phyloP scores from a whole-genome alignment of 352 stramenopile genomes.

The Phytopythium cucurbitacearum region DNA sequence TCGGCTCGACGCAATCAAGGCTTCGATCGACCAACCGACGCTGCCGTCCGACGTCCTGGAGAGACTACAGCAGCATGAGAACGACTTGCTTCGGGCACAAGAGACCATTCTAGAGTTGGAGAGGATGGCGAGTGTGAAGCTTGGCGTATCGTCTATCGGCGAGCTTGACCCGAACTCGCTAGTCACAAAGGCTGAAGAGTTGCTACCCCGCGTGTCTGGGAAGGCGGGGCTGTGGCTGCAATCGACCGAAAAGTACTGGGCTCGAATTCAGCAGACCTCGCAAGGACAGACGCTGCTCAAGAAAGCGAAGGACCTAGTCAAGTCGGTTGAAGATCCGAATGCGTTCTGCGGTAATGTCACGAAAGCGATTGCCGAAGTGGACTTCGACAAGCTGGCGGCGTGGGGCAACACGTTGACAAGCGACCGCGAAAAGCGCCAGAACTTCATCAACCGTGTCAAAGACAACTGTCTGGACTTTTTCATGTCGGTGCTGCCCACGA shows the following conservation, averaged over 20 bases:
- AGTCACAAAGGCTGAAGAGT: constrained; percentile 56
- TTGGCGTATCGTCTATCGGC: constrained; percentile 55
- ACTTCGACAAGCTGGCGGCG: constrained; percentile 61
- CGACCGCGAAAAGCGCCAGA: constrained; percentile 65
- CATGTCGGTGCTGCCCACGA: constrained; percentile 77
- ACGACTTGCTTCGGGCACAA: constrained; percentile 50
- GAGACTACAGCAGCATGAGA: constrained; percentile 58
- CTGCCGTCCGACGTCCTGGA: constrained; percentile 39
- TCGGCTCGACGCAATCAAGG: constrained; percentile 35
- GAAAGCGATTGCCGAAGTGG: constrained; percentile 59
- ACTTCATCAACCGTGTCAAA: constrained; percentile 77
- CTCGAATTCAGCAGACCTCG: constrained; percentile 63
- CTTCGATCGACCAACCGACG: constrained; percentile 28
- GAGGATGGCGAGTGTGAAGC: constrained; percentile 48
- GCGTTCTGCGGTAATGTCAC: constrained; percentile 71
- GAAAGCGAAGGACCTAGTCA: constrained; percentile 64
- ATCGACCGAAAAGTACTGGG: constrained; percentile 66
- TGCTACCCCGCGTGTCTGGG: constrained; percentile 53
- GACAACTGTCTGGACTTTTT: constrained; percentile 85
- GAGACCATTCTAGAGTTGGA: constrained; percentile 53
- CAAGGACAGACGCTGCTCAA: constrained; percentile 62
- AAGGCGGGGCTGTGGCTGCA: constrained; percentile 47
- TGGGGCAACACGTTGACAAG: constrained; percentile 62
- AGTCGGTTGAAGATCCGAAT: constrained; percentile 72
- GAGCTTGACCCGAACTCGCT: constrained; percentile 50